These are phyloP conservation scores for Cucurbitaria berberidis DNA, from an alignment of 2,329 filamentous ascomycete species.

Conservation along the genomic window DNA sequence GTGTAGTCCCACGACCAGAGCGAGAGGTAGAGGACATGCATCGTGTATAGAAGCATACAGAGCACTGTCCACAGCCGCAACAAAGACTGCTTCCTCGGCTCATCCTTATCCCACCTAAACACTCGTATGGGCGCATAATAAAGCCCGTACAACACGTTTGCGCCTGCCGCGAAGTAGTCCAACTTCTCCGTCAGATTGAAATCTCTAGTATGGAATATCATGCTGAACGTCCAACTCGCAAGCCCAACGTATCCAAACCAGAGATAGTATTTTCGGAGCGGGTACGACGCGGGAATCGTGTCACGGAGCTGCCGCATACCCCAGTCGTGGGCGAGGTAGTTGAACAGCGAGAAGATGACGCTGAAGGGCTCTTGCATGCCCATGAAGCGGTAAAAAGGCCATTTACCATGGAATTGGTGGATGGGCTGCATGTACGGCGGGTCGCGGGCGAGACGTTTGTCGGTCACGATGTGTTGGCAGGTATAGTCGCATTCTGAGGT, in stretches of 20 bases:
- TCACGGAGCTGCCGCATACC: conserved; percentile 75
- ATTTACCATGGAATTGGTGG: conserved; percentile 97
- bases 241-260: conserved; percentile 81
- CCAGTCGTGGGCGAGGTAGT: conserved; percentile 82
- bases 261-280: conserved; percentile 80
- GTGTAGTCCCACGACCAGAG: conserved; percentile 91
- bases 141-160: conserved; percentile 86
- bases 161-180: conserved; percentile 95
- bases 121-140: conserved; percentile 85
- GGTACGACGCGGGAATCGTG: conserved; percentile 73
- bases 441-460: conserved; percentile 68
- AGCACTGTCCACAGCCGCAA: conserved; percentile 76
- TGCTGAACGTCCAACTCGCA: conserved; percentile 84
- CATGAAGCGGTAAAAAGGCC: conserved; percentile 89
- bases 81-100: conserved; percentile 58
- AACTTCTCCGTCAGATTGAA: conserved; percentile 86
- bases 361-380: conserved; percentile 95
- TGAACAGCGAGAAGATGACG: conserved; percentile 90
- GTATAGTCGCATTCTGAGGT: conserved; percentile 95
- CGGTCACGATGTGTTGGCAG: conserved; percentile 92
- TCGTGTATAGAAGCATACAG: conserved; percentile 73
- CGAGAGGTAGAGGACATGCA: conserved; percentile 83
- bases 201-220: conserved; percentile 91
- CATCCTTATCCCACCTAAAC: conserved; percentile 75
- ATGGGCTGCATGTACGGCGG: conserved; percentile 70